A percentile compares a stretch with the other conserved stretches of the same genome.
Conservation (phyloP, 306 rosid species). For the Vachellia pachyceras region DNA sequence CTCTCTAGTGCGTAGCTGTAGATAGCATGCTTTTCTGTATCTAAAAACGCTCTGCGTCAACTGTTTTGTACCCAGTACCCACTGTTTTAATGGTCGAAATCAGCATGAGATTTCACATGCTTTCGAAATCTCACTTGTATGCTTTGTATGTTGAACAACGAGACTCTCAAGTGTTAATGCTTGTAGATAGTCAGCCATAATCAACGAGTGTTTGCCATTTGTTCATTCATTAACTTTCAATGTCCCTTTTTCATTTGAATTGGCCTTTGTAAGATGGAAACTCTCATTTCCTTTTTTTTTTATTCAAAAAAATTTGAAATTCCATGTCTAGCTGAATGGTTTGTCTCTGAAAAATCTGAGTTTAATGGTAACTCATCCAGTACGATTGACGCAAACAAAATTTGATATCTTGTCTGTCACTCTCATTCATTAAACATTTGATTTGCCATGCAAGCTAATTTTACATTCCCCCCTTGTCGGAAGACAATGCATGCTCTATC, state of each 20-base stretch:
- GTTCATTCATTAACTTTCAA: constrained; percentile 43
- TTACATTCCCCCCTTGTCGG: neutral
- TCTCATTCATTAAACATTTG: neutral
- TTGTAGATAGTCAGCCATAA: constrained; percentile 59
- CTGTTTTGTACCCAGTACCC: constrained; percentile 24
- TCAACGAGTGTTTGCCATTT: constrained; percentile 49
- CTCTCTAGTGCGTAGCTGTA: constrained; percentile 49
- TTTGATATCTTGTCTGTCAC: neutral
- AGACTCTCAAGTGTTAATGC: constrained; percentile 41
- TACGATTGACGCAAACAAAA: neutral
- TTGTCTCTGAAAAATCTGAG: neutral
- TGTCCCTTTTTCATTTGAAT: constrained; percentile 19
- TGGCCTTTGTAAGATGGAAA: constrained; percentile 21
- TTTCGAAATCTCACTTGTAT: constrained; percentile 49
- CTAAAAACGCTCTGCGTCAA: constrained; percentile 44
- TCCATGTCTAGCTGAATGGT: neutral
- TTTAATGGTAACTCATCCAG: neutral
- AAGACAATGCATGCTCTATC: neutral
- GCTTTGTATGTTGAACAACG: constrained; percentile 50
- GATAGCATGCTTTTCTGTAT: constrained; percentile 53
- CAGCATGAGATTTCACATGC: constrained; percentile 54
- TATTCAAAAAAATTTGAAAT: no score
- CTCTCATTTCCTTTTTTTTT: neutral
- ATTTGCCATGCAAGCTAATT: neutral
- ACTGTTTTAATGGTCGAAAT: constrained; percentile 39